phyloP scores from a whole-genome alignment of 805 yeast species.

The Yarrowia sp. region DNA sequence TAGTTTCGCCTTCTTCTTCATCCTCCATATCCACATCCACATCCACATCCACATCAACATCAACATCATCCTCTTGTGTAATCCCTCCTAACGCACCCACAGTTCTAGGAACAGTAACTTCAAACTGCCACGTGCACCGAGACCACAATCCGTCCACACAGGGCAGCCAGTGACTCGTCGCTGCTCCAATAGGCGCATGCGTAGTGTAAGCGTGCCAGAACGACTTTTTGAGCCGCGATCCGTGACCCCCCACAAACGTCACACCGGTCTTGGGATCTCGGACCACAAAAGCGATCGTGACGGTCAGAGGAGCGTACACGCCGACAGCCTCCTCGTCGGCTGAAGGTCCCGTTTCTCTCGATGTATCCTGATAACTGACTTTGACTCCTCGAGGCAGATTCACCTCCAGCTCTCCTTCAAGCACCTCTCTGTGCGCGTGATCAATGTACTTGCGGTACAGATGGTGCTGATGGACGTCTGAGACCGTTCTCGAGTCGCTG shows the following conservation, averaged over 20 bases:
- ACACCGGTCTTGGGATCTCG: conserved; percentile 71
- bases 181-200: conserved; percentile 70
- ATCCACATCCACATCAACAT: conserved; percentile 22
- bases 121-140: conserved; percentile 87
- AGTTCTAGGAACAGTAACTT: conserved; percentile 78
- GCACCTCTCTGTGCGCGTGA: conserved; percentile 51
- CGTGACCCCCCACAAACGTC: conserved; percentile 62
- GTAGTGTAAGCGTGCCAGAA: conserved; percentile 85
- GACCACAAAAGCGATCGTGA: conserved; percentile 65
- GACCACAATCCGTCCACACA: conserved; percentile 89
- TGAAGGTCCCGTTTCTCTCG: conserved; percentile 27
- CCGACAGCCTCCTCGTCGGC: conserved; percentile 35
- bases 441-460: conserved; percentile 52
- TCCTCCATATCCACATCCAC: conserved; percentile 2
- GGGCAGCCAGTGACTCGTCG: conserved; percentile 97
- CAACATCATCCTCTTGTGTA: conserved; percentile 30
- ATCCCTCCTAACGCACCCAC: conserved; percentile 55
- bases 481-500: conserved; percentile 32
- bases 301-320: conserved; percentile 68
- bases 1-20: not conserved
- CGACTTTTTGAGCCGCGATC: conserved; percentile 44
- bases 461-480: conserved; percentile 54
- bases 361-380: conserved; percentile 50
- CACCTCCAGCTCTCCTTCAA: conserved; percentile 65
- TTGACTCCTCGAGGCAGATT: conserved; percentile 64